Percentiles rank a stretch among this genome's conserved stretches.
Conservation (phyloP, 306 rosid genomes). For the Quercus bicolor region DNA sequence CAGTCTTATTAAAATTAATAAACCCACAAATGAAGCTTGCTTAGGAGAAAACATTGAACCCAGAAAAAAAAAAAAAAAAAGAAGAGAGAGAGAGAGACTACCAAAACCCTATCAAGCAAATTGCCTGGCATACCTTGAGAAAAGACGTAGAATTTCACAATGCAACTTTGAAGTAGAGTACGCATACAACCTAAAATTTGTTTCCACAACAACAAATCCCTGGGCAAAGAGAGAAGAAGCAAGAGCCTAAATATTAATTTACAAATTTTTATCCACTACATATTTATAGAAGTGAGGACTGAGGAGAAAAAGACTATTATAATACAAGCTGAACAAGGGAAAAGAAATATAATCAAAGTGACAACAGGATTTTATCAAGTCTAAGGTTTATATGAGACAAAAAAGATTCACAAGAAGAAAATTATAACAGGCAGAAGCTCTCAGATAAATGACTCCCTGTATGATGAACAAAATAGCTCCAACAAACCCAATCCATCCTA, state of each 20-base stretch:
- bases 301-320: conserved; percentile 1
- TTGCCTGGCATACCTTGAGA: conserved; percentile 57
- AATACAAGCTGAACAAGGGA: not conserved
- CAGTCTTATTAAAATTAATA: no score
- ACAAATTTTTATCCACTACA: not conserved
- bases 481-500: not conserved
- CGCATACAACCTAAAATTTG: conserved; percentile 88
- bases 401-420: not conserved
- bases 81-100: no score
- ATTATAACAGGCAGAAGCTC: not conserved
- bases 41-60: no score
- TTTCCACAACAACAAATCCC: conserved; percentile 95
- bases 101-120: not conserved
- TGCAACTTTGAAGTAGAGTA: conserved; percentile 87
- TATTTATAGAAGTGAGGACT: conserved; percentile 5
- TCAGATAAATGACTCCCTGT: not conserved
- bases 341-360: not conserved
- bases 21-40: no score
- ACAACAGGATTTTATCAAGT: not conserved
- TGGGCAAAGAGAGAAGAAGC: conserved; percentile 7
- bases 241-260: not conserved
- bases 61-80: no score
- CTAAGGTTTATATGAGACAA: not conserved
- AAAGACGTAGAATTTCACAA: conserved; percentile 88
- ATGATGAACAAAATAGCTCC: not conserved